These are phyloP conservation scores for Omphalotus guepiniiformis DNA, from an alignment of 768 basidiomycete genomes.

Conservation along the genomic window DNA sequence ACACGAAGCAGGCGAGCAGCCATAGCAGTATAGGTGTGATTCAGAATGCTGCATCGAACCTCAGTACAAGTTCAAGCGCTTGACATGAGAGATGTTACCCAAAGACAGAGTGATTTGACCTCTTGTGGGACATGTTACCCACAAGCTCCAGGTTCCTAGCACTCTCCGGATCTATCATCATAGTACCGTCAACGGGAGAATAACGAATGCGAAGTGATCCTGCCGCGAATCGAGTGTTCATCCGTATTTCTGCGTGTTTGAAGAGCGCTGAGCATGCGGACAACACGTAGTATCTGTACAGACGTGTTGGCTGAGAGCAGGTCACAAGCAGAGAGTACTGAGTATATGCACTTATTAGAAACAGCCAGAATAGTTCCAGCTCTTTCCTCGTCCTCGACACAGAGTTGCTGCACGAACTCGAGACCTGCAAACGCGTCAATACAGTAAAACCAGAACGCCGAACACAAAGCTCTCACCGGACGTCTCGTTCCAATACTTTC, in stretches of 20 bases:
- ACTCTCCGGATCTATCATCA: constrained; percentile 92
- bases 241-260: constrained; percentile 69
- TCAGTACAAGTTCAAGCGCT: neutral
- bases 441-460: neutral
- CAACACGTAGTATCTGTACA: constrained; percentile 77
- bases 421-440: constrained; percentile 44
- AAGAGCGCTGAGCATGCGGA: constrained; percentile 85
- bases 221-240: constrained; percentile 67
- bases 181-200: constrained; percentile 80
- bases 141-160: constrained; percentile 88
- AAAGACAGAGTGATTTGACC: constrained; percentile 71
- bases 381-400: constrained; percentile 76
- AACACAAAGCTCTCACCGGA: constrained; percentile 44
- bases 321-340: constrained; percentile 1
- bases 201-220: constrained; percentile 73
- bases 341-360: constrained; percentile 64
- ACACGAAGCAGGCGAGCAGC: constrained; percentile 74
- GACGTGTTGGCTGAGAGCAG: constrained; percentile 1
- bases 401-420: constrained; percentile 74
- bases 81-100: constrained; percentile 49
- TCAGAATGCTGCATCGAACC: constrained; percentile 46
- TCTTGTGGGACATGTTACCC: constrained; percentile 63
- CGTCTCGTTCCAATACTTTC: constrained; percentile 84
- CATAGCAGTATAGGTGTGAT: constrained; percentile 90
- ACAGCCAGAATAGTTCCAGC: constrained; percentile 76